A percentile compares a stretch with the other conserved stretches of the same genome.
Conservation (phyloP, 352 stramenopile species). For the Pythium aquatile region DNA sequence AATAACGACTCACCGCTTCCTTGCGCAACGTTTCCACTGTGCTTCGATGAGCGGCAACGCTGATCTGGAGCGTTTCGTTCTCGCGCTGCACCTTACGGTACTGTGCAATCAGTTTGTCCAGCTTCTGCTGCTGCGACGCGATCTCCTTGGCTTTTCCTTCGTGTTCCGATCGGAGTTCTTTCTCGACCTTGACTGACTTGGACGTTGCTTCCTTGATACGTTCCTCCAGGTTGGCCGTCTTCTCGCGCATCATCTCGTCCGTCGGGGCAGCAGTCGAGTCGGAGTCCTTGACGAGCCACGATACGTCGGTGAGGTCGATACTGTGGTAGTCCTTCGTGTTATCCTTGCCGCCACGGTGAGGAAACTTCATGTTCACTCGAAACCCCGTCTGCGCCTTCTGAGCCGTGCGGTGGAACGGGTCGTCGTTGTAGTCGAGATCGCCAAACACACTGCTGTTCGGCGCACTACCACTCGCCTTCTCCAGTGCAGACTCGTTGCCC, state of each 20-base stretch:
- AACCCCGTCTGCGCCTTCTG: slow-evolving; percentile 87
- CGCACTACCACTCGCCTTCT: slow-evolving; percentile 26
- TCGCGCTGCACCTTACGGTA: slow-evolving; percentile 84
- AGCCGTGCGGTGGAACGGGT: slow-evolving; percentile 83
- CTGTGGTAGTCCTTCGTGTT: slow-evolving; percentile 90
- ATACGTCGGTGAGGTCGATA: slow-evolving; percentile 75
- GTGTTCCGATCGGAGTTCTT: slow-evolving; percentile 67
- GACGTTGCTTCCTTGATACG: slow-evolving; percentile 83
- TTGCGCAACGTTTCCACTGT: slow-evolving; percentile 78
- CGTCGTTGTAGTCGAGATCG: slow-evolving; percentile 65
- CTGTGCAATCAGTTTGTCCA: slow-evolving; percentile 70
- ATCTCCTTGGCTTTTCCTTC: slow-evolving; percentile 78
- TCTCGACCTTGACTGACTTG: slow-evolving; percentile 67
- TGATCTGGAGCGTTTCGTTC: slow-evolving; percentile 75
- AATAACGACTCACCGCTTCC: slow-evolving; percentile 58
- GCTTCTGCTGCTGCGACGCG: slow-evolving; percentile 71
- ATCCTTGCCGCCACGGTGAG: slow-evolving; percentile 78
- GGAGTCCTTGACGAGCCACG: slow-evolving; percentile 83
- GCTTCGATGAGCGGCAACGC: slow-evolving; percentile 53
- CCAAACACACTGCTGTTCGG: slow-evolving; percentile 33
- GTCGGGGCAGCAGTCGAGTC: slow-evolving; percentile 70
- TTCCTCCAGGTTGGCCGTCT: slow-evolving; percentile 86
- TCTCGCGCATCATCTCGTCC: slow-evolving; percentile 85
- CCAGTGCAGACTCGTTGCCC: slow-evolving; percentile 36
- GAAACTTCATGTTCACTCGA: slow-evolving; percentile 84